Base-by-base conservation (phyloP, 306 rosid species). In the Inga leiocalycina region DNA sequence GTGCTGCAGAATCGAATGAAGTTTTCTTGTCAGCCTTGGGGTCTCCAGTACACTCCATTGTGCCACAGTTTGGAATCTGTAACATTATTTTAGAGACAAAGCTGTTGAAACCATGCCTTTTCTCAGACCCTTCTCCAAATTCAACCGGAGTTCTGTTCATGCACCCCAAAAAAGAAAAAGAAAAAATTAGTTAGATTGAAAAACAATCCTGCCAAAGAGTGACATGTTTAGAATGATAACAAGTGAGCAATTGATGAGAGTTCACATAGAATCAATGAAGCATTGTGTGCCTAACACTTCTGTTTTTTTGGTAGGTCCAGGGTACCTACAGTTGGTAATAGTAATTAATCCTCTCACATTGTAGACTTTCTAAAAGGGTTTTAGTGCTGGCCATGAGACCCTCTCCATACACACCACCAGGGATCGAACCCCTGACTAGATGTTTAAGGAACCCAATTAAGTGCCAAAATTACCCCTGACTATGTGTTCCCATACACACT, bases 11-110 rank as follows among this genome's bases (percentile, higher is more conserved):
- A 79, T 91, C 94, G 24, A 80, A 79, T 14, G 97, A 91, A 81
- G 92, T 88, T 87, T 88, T 89, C 88, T 93, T 93, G 61, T 88
- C 94, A 16, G 92, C 85, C 69, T 85, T 83, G 24, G 93, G 87
- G 71, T 88, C 91, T 71, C 94, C 94, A 52, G 77, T 79, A 87
- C 94, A 87, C 79, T 88, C 89, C 59, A 93, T 76, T 56, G 61
- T 56, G 81, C 91, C 89, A 5, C 24, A 81, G 81, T 77, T 87
- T 79, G 97, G 97, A 51, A 89, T 88, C 82, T 81, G 86, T 88
- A 92, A 80, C 34, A 41, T 83, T 65, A 87, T 78, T 37, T 52
- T 83, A 13, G 97, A 86, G 56, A 69, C 80, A 74, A 78, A 92
- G 86, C 90, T 85, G 90, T 82, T 87, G 30, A 84, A 91, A 52